Percentiles rank a stretch among this genome's conserved stretches.
These are phyloP conservation scores for Prunus kanzakura DNA, from an alignment of 306 rosid species.

Conservation along the genomic window DNA sequence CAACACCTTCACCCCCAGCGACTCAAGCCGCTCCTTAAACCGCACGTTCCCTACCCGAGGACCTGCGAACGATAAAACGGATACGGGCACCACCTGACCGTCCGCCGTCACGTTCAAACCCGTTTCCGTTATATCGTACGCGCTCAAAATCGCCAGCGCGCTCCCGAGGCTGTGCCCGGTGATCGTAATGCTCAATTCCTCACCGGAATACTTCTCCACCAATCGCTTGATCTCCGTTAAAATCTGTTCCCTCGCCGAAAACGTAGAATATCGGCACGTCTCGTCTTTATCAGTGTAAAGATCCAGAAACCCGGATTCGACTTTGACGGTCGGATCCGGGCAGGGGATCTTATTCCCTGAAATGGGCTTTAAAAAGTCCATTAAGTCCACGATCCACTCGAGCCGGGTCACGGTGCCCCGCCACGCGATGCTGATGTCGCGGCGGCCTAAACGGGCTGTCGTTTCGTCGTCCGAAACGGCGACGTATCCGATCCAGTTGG, in stretches of 20 bases:
- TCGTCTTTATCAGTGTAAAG: constrained; percentile 66
- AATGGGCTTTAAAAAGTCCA: constrained; percentile 56
- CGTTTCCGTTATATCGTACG: constrained; percentile 62
- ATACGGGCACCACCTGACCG: constrained; percentile 39
- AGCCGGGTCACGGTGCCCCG: constrained; percentile 71
- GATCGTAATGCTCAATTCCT: constrained; percentile 67
- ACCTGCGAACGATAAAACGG: constrained; percentile 71
- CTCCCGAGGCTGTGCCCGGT: constrained; percentile 84
- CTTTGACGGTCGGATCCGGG: constrained; percentile 55
- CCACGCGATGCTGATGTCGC: constrained; percentile 73
- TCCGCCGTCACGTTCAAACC: constrained; percentile 45
- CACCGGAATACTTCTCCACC: constrained; percentile 37
- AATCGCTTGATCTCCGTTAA: constrained; percentile 52
- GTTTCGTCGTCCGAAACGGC: constrained; percentile 60
- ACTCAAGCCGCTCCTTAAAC: constrained; percentile 65
- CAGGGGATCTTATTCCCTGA: constrained; percentile 42
- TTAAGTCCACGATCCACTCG: constrained; percentile 70
- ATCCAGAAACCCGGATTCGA: constrained; percentile 76
- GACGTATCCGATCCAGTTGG: constrained; percentile 91
- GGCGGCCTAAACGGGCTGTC: constrained; percentile 44
- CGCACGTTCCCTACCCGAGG: constrained; percentile 78
- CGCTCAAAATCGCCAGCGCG: constrained; percentile 68
- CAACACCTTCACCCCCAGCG: constrained; percentile 62
- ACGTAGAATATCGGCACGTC: constrained; percentile 45
- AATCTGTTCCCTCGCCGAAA: constrained; percentile 76